These are phyloP conservation scores for Osmanthus fragrans DNA, from an alignment of 257 asterid genomes.

Conservation along the genomic window DNA sequence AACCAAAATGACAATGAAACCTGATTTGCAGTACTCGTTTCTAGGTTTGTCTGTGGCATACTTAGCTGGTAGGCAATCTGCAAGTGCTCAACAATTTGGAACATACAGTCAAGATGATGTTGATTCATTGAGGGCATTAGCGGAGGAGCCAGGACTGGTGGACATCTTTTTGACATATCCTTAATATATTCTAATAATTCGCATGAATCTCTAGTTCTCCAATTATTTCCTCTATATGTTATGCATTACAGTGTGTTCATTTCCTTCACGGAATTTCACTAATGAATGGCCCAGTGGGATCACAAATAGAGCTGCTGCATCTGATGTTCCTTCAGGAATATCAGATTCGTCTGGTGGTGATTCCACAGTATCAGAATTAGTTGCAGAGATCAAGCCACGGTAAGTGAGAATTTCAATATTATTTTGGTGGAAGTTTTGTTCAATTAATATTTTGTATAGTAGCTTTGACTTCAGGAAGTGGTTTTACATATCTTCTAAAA, in stretches of 20 bases:
- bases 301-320: slow-evolving; percentile 51
- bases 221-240: neutral
- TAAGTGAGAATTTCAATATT: slow-evolving; percentile 35
- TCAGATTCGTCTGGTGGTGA: slow-evolving; percentile 52
- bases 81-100: slow-evolving; percentile 69
- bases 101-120: slow-evolving; percentile 83
- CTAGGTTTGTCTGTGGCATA: slow-evolving; percentile 77
- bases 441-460: slow-evolving; percentile 5
- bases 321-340: slow-evolving; percentile 65
- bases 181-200: slow-evolving; percentile 32
- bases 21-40: slow-evolving; percentile 33
- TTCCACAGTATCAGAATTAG: slow-evolving; percentile 74
- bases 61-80: slow-evolving; percentile 82
- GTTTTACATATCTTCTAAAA: neutral
- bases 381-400: slow-evolving; percentile 95
- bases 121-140: slow-evolving; percentile 90
- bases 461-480: slow-evolving; percentile 15
- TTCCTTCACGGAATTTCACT: slow-evolving; percentile 72
- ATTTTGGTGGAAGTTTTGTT: slow-evolving; percentile 9
- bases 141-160: slow-evolving; percentile 79
- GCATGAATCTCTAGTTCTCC: slow-evolving; percentile 8
- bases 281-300: slow-evolving; percentile 92
- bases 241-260: slow-evolving; percentile 9
- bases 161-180: slow-evolving; percentile 97
- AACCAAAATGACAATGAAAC: slow-evolving; percentile 6